phyloP scores from a whole-genome alignment of 208 protist species.

The Borovskyia barvae region DNA sequence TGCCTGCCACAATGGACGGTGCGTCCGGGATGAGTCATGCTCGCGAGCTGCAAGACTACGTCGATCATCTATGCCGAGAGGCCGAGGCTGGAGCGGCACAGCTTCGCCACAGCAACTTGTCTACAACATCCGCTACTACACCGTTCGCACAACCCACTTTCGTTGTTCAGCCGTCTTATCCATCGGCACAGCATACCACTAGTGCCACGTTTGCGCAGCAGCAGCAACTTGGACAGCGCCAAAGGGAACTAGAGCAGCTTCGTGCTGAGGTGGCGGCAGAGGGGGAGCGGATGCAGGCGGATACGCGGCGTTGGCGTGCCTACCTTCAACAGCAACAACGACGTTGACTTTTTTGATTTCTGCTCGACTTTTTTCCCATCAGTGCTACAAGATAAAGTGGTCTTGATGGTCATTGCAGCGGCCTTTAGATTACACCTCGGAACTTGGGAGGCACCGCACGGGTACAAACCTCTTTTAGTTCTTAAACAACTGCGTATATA shows the following conservation, averaged over 20 bases:
- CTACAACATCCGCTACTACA: too few species aligned
- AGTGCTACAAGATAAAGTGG: neutral
- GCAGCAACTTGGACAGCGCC: conserved; percentile 7
- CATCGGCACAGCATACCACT: too few species aligned
- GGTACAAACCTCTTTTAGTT: too few species aligned
- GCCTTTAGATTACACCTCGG: too few species aligned
- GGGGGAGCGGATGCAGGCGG: conserved; percentile 39
- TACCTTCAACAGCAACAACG: conserved; percentile 27
- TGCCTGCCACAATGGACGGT: neutral
- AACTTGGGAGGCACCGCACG: too few species aligned
- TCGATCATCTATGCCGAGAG: conserved; percentile 31
- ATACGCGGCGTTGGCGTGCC: conserved; percentile 51
- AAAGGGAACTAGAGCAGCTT: conserved; percentile 32
- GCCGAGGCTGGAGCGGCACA: conserved; percentile 25
- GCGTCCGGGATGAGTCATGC: too few species aligned
- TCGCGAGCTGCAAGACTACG: conserved; percentile 24
- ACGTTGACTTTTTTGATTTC: neutral
- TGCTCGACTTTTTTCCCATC: conserved; percentile 2
- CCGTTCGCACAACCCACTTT: too few species aligned
- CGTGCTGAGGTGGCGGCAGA: conserved; percentile 50
- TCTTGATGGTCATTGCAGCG: too few species aligned
- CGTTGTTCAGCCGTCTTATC: too few species aligned
- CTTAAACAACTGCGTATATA: too few species aligned
- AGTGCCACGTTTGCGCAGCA: too few species aligned
- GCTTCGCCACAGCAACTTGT: neutral